These are phyloP conservation scores for Drosera capensis DNA, from an alignment of 148 eudicot genomes.

Conservation along the genomic window DNA sequence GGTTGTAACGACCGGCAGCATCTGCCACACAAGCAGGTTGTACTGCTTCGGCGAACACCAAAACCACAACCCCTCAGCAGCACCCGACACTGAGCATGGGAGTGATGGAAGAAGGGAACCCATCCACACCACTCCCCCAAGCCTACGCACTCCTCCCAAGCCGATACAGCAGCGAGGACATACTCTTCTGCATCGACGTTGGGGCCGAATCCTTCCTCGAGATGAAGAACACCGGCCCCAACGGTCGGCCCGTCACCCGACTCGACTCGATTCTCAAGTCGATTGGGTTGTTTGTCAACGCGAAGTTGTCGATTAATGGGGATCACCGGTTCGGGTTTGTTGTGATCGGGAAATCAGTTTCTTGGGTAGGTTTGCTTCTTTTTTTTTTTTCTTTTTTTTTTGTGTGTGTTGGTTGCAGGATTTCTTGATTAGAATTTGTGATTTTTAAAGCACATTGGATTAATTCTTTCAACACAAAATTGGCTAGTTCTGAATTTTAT, in stretches of 20 bases:
- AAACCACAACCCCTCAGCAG: too few species aligned
- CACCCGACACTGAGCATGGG: too few species aligned
- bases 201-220: constrained; percentile 45
- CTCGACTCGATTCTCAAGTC: constrained; percentile 72
- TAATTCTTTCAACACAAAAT: too few species aligned
- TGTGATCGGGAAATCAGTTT: constrained; percentile 31
- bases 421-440: neutral
- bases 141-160: constrained; percentile 31
- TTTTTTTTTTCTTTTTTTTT: constrained; percentile 1
- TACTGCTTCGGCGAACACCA: too few species aligned
- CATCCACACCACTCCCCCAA: constrained; percentile 4
- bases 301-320: constrained; percentile 62
- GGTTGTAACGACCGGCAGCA: too few species aligned
- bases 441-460: too few species aligned
- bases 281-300: constrained; percentile 48
- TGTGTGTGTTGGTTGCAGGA: neutral
- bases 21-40: too few species aligned
- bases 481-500: too few species aligned
- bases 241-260: constrained; percentile 53
- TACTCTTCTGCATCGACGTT: constrained; percentile 65
- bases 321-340: constrained; percentile 76
- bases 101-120: constrained; percentile 12
- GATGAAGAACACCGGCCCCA: constrained; percentile 51
- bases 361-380: constrained; percentile 30
- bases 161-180: constrained; percentile 42